Evolutionary conservation across 441 rosid species (phyloP), one percentile per base, ranked within the genome.

Genomic region (Biscutella laevigata): DNA sequence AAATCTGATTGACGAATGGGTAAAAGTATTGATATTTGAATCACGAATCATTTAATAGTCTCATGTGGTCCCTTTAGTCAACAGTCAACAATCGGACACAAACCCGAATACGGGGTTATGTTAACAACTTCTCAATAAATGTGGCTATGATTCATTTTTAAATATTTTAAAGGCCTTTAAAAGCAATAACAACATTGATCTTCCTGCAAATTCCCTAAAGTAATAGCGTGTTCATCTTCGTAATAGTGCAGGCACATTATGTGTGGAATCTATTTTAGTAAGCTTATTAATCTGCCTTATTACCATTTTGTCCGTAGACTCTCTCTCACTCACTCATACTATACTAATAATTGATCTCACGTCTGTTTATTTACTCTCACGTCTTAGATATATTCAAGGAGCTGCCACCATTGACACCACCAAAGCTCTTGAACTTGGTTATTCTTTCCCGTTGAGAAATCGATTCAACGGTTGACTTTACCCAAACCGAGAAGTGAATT

Each of bases 161-260:
- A 22, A 11, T 22, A 9, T 9, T 6, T 30, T 1, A 29, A 28
- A 45, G 33, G 32, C 22, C 43, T 43, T 35, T 21, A 12, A 34
- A 36, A 14, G 33, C 32, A 2, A 17, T 17, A 10, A 43, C n/a
- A 12, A 1, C 3, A 34, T 5, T 7, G 40, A 26, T 39, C n/a
- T 2, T 10, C 26, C 2, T 5, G 3, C 58, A 26, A 53, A 34
- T 52, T 53, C n/a, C n/a, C n/a, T 53, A 22, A n/a, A 12, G 41
- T 11, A 48, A 81, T 83, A 89, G 83, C 83, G 17, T 51, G 79
- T 2, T 80, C 95, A 0, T 76, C 85, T 3, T 78, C 86, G n/a
- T 40, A 30, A 33, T 53, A 30, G 43, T 63, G 68, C 14, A 63
- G 37, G 56, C 62, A 54, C 56, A 55, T 47, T 16, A 37, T 38